Evolutionary conservation across 2,329 filamentous ascomycete genomes (phyloP).

Genomic region (Exophiala lecanii-corni): DNA sequence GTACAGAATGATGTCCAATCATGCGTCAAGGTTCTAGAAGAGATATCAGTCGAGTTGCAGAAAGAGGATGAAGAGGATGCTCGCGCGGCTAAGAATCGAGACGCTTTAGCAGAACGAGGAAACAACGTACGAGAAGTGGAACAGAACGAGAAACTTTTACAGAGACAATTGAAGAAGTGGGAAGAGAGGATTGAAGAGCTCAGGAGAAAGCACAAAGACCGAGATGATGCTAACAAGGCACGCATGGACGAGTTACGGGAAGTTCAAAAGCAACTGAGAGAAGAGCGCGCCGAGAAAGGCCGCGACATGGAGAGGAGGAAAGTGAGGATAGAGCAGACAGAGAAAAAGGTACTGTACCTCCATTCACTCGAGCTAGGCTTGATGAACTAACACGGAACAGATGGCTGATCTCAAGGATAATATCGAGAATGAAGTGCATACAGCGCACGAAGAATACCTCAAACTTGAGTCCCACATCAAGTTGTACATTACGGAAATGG

Average conservation of each 20-base stretch:
- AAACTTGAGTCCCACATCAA: constrained; percentile 98
- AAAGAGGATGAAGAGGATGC: constrained; percentile 89
- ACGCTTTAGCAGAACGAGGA: constrained; percentile 79
- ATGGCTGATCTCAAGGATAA: constrained; percentile 98
- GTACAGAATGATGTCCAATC: constrained; percentile 80
- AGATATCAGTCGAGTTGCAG: constrained; percentile 74
- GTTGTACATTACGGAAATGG: constrained; percentile 98
- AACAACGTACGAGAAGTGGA: constrained; percentile 92
- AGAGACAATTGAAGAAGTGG: constrained; percentile 80
- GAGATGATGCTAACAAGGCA: constrained; percentile 73
- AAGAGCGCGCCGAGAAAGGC: constrained; percentile 80
- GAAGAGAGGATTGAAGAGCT: constrained; percentile 81
- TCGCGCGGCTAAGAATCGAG: constrained; percentile 73
- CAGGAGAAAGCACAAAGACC: constrained; percentile 72
- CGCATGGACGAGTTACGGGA: constrained; percentile 86
- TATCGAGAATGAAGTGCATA: constrained; percentile 89
- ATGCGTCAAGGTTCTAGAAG: constrained; percentile 83
- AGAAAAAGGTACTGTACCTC: constrained; percentile 76
- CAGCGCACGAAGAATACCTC: constrained; percentile 87
- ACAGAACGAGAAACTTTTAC: constrained; percentile 74
- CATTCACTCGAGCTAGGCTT: background rate
- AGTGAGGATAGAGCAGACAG: constrained; percentile 94
- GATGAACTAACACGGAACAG: constrained; percentile 47
- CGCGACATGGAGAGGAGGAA: constrained; percentile 87
- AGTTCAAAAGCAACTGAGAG: constrained; percentile 73